phyloP scores from a whole-genome alignment of 129 eudicot species.

The Lonicera japonica region DNA sequence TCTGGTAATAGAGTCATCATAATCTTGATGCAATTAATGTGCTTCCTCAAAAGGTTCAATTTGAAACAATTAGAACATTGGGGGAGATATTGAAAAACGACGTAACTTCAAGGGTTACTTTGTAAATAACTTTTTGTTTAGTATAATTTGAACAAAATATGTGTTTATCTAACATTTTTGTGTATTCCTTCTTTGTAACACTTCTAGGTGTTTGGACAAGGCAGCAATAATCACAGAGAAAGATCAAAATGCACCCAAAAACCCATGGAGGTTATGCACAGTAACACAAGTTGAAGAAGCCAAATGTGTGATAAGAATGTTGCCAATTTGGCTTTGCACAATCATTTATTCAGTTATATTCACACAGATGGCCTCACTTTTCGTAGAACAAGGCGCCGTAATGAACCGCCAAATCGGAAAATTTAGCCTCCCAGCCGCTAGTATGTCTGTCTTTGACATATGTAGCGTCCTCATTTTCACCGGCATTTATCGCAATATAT shows the following conservation, averaged over 20 bases:
- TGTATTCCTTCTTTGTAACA: no score
- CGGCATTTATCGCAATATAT: slow-evolving; percentile 41
- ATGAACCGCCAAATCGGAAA: slow-evolving; percentile 43
- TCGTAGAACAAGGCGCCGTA: slow-evolving; percentile 74
- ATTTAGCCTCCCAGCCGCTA: slow-evolving; percentile 63
- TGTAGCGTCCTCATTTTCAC: slow-evolving; percentile 60
- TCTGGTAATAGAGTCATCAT: no score
- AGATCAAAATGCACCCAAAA: slow-evolving; percentile 22
- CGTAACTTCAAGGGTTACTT: no score
- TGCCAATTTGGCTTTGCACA: slow-evolving; percentile 90
- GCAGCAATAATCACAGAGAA: slow-evolving; percentile 45
- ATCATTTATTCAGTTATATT: slow-evolving; percentile 75
- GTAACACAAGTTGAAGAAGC: slow-evolving; percentile 91
- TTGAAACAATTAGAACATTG: background rate
- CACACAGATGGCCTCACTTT: slow-evolving; percentile 84
- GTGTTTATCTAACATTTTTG: background rate
- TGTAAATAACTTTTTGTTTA: background rate
- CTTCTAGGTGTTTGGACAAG: slow-evolving; percentile 54
- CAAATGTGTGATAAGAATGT: slow-evolving; percentile 61
- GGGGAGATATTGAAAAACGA: background rate
- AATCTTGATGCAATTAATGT: no score
- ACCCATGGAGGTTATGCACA: slow-evolving; percentile 69
- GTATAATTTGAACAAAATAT: background rate
- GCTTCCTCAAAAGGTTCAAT: no score
- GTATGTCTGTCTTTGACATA: slow-evolving; percentile 81